These are phyloP conservation scores for Kalanchoe fedtschenkoi DNA, from an alignment of 164 flowering plant species.

Conservation along the genomic window DNA sequence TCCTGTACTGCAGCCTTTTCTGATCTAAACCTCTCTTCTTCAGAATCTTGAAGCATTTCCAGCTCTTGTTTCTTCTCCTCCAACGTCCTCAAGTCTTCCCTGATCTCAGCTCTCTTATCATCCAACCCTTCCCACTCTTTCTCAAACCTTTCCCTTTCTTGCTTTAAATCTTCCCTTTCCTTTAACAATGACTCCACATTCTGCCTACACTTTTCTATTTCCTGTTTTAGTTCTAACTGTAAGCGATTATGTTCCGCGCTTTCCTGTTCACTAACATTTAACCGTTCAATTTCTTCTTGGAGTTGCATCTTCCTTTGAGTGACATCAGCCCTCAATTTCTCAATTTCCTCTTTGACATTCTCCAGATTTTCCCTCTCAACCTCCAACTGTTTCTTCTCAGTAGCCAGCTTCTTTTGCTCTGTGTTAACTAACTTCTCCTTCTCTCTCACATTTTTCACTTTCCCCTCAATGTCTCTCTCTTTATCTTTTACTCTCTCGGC, in stretches of 20 bases:
- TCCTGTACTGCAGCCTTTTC: conserved; percentile 32
- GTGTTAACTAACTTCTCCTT: conserved; percentile 47
- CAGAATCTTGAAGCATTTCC: conserved; percentile 26
- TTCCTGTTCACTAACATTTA: conserved; percentile 42
- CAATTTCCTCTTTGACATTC: conserved; percentile 37
- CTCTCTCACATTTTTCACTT: conserved; percentile 47
- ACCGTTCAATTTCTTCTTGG: conserved; percentile 37
- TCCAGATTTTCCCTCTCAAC: conserved; percentile 37
- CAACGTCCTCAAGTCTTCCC: conserved; percentile 25
- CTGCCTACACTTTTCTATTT: conserved; percentile 38
- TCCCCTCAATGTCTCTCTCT: conserved; percentile 54
- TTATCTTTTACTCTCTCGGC: conserved; percentile 60
- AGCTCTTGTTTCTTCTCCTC: conserved; percentile 41
- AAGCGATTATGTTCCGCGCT: conserved; percentile 43
- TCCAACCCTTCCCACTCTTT: conserved; percentile 83
- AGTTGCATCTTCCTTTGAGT: conserved; percentile 33
- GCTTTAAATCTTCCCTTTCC: conserved; percentile 59
- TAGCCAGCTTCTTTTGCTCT: conserved; percentile 45
- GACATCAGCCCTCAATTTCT: conserved; percentile 36
- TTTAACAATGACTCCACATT: conserved; percentile 46
- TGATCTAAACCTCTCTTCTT: conserved; percentile 42
- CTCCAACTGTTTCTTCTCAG: conserved; percentile 39
- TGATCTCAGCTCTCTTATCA: conserved; percentile 47
- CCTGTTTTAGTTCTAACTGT: conserved; percentile 50
- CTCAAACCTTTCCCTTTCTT: conserved; percentile 64